A percentile compares a stretch with the other conserved stretches of the same genome.
Conservation (phyloP, 78 protist genomes). For the Ministeria vibrans region DNA sequence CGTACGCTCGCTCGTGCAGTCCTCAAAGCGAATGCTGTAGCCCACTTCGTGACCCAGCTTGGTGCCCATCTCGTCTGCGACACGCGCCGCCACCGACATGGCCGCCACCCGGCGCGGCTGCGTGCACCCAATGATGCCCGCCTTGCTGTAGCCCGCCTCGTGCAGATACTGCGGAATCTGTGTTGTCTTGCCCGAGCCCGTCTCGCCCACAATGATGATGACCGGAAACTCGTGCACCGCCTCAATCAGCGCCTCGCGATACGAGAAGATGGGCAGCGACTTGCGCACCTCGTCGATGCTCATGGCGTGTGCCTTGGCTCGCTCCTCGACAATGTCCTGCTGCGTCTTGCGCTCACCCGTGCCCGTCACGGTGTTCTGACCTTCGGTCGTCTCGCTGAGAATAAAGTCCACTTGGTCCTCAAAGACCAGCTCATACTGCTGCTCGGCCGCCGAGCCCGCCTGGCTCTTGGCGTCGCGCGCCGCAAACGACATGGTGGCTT, state of each 20-base stretch:
- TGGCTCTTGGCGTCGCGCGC: conserved; percentile 15
- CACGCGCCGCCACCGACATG: conserved; percentile 91
- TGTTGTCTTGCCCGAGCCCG: conserved; percentile 95
- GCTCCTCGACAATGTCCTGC: neutral
- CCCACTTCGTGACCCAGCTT: conserved; percentile 70
- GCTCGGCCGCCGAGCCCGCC: neutral
- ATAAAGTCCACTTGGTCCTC: conserved; percentile 65
- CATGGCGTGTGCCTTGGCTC: neutral
- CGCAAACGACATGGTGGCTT: conserved; percentile 14
- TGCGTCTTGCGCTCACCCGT: neutral
- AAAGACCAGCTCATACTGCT: conserved; percentile 45
- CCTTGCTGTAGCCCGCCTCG: conserved; percentile 72
- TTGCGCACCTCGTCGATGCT: conserved; percentile 43
- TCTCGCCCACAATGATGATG: conserved; percentile 78
- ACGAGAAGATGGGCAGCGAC: conserved; percentile 72
- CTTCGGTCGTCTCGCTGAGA: neutral
- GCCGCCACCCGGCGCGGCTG: conserved; percentile 98
- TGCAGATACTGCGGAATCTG: conserved; percentile 95
- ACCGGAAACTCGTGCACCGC: conserved; percentile 43
- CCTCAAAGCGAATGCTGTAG: conserved; percentile 90
- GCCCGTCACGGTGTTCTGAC: neutral
- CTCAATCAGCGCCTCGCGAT: conserved; percentile 41
- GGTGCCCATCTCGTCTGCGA: conserved; percentile 83
- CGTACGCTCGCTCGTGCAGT: conserved; percentile 76
- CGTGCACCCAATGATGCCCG: conserved; percentile 81